Percentiles rank a stretch among this genome's conserved stretches.
Conservation (phyloP, 176 grass and related monocot species). For the Cenchrus americanus region DNA sequence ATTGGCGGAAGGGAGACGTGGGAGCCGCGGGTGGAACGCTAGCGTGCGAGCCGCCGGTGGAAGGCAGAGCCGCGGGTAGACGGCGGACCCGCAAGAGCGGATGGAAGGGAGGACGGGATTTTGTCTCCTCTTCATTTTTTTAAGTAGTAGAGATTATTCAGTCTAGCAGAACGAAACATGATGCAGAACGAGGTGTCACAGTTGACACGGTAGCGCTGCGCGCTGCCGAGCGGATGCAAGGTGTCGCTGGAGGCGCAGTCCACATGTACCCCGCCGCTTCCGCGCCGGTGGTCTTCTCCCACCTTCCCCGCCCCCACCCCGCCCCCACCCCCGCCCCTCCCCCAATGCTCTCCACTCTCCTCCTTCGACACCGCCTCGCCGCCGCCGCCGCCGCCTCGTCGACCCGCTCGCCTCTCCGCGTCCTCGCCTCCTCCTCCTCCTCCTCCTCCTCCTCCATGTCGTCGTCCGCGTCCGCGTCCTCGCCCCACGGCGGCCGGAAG, state of each 20-base stretch:
- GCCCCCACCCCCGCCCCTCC: not conserved
- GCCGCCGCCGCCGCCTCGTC: not conserved
- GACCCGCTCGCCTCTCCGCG: conserved; percentile 17
- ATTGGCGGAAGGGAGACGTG: too few species aligned
- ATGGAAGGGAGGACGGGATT: too few species aligned
- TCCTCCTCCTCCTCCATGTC: conserved; percentile 34
- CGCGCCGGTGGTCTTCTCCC: conserved; percentile 48
- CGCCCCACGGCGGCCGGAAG: conserved; percentile 42
- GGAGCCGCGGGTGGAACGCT: too few species aligned
- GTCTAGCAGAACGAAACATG: not conserved
- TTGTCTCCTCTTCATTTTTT: too few species aligned
- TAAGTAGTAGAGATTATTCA: too few species aligned
- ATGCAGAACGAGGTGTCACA: not conserved
- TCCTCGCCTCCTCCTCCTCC: conserved; percentile 24
- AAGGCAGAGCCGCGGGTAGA: too few species aligned
- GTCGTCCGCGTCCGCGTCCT: conserved; percentile 41
- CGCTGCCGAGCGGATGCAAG: not conserved
- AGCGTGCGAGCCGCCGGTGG: too few species aligned
- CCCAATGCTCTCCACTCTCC: conserved; percentile 30
- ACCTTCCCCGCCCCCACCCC: conserved; percentile 14
- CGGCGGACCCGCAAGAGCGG: too few species aligned
- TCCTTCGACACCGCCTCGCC: conserved; percentile 35
- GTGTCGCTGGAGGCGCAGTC: conserved; percentile 16
- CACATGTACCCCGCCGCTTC: conserved; percentile 53
- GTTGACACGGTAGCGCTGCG: not conserved